phyloP scores from a whole-genome alignment of 495 filamentous ascomycete species.

The Penicillium dipodomyicola region DNA sequence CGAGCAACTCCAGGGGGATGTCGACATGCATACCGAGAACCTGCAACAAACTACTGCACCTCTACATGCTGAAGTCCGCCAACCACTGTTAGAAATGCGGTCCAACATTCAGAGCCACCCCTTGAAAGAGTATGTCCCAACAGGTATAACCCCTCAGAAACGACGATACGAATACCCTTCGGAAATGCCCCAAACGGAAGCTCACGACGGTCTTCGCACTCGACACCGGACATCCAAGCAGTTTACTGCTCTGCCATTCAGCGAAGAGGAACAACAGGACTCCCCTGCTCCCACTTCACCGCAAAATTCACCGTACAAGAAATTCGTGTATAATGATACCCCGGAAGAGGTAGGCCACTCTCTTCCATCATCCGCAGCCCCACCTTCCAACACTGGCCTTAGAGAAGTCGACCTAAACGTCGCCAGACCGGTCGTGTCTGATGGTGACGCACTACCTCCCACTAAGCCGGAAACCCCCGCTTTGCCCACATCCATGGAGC shows the following conservation, averaged over 20 bases:
- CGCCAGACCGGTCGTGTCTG: constrained; percentile 37
- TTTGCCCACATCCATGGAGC: constrained; percentile 18
- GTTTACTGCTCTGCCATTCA: constrained; percentile 38
- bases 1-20: constrained; percentile 60
- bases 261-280: constrained; percentile 27
- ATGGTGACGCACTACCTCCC: constrained; percentile 15
- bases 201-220: constrained; percentile 65
- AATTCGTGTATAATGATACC: constrained; percentile 45
- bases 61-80: constrained; percentile 57
- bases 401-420: constrained; percentile 57
- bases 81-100: constrained; percentile 68
- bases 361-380: constrained; percentile 35
- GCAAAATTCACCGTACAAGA: constrained; percentile 35
- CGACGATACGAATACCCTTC: constrained; percentile 71
- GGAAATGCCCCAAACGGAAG: constrained; percentile 69
- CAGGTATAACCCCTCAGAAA: constrained; percentile 83
- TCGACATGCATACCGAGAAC: constrained; percentile 50
- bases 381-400: constrained; percentile 48
- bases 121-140: constrained; percentile 75
- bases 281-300: constrained; percentile 26
- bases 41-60: constrained; percentile 57
- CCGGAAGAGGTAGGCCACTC: constrained; percentile 43
- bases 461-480: constrained; percentile 22
- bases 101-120: constrained; percentile 56
- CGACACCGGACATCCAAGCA: constrained; percentile 49